phyloP scores from a whole-genome alignment of 805 yeast genomes.

The Yarrowia sp. region DNA sequence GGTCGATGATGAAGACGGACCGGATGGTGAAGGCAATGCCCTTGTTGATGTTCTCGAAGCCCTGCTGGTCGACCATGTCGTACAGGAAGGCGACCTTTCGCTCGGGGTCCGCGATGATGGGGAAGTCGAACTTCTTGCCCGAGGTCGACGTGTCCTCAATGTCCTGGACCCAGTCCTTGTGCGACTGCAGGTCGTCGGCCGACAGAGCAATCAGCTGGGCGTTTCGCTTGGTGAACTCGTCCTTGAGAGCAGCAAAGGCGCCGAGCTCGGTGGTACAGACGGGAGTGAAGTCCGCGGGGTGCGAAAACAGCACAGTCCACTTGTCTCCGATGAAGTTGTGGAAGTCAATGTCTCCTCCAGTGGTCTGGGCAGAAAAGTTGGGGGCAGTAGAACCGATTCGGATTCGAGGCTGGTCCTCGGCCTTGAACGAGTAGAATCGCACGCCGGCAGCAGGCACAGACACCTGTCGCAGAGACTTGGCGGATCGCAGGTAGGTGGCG shows the following conservation, averaged over 20 bases:
- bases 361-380: conserved; percentile 82
- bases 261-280: conserved; percentile 97
- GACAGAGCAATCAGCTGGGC: conserved; percentile 90
- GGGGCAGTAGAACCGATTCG: conserved; percentile 89
- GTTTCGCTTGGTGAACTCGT: conserved; percentile 84
- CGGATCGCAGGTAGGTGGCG: conserved; percentile 27
- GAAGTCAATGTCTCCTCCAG: conserved; percentile 83
- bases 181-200: conserved; percentile 81
- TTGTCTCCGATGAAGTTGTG: conserved; percentile 84
- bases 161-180: conserved; percentile 87
- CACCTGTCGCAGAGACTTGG: conserved; percentile 31
- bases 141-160: conserved; percentile 78
- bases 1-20: conserved; percentile 91
- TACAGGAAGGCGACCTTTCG: conserved; percentile 83
- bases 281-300: conserved; percentile 96
- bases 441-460: neutral
- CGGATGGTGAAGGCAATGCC: conserved; percentile 88
- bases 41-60: conserved; percentile 72
- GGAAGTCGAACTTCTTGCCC: conserved; percentile 79
- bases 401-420: conserved; percentile 53
- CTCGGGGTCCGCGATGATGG: conserved; percentile 86
- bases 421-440: conserved; percentile 43
- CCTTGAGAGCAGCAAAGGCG: conserved; percentile 87
- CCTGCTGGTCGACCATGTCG: conserved; percentile 89
- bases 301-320: conserved; percentile 90